Conservation (phyloP, 2,329 filamentous ascomycete species). For the Fusarium succisae region DNA sequence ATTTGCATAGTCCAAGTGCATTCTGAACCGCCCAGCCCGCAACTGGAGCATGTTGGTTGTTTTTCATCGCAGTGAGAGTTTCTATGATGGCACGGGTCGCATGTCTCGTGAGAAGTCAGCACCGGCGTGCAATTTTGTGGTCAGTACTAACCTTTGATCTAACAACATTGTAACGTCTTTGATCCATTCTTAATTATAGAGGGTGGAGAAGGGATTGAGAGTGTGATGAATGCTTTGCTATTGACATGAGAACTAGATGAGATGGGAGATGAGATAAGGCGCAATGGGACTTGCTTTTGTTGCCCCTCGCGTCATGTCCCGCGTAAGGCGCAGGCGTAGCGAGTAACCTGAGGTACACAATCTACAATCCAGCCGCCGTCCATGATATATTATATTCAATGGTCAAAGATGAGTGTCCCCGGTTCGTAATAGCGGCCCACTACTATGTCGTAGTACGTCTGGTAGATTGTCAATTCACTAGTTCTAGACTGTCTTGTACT, state of each 20-base stretch:
- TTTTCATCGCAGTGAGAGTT: conserved; percentile 20
- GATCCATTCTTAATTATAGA: neutral
- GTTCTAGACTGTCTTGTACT: no score
- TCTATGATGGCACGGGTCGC: neutral
- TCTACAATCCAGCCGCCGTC: no score
- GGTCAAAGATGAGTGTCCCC: no score
- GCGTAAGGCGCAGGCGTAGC: neutral
- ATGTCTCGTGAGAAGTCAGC: neutral
- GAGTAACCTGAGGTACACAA: no score
- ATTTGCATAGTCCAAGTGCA: fast-evolving
- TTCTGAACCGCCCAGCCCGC: neutral
- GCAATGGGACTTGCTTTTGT: neutral
- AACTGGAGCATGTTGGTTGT: conserved; percentile 1
- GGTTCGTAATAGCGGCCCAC: no score
- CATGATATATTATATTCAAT: no score
- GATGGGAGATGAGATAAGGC: neutral
- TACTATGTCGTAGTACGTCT: no score
- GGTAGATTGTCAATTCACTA: no score
- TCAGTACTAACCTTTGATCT: neutral
- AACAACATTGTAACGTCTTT: fast-evolving
- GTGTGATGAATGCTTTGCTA: neutral
- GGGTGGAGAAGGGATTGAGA: neutral
- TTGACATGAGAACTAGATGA: neutral
- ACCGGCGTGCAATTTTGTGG: neutral
- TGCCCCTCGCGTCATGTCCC: neutral